A percentile compares a stretch with the other conserved stretches of the same genome.
These are phyloP conservation scores for Phytophthora colocasiae DNA, from an alignment of 352 stramenopile species.

Conservation along the genomic window DNA sequence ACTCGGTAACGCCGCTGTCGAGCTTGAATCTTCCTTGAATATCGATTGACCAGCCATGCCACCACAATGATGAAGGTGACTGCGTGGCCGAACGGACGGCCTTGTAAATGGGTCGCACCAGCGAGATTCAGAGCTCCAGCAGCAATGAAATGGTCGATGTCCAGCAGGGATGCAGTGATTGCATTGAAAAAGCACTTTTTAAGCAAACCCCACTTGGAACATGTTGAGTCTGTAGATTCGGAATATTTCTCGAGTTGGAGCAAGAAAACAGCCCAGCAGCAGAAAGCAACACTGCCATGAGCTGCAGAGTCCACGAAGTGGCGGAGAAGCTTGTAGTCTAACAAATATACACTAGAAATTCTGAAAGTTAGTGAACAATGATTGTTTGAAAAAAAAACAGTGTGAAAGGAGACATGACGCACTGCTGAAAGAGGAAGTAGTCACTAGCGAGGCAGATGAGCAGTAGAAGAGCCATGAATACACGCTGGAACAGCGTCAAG, in stretches of 20 bases:
- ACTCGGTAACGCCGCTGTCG: constrained; percentile 41
- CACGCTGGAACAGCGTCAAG: constrained; percentile 29
- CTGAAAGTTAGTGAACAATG: constrained; percentile 4
- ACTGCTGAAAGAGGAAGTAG: constrained; percentile 68
- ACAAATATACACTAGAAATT: constrained; percentile 31
- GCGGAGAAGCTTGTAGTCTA: constrained; percentile 50
- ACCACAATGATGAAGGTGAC: constrained; percentile 73
- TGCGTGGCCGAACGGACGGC: constrained; percentile 70
- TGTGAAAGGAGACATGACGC: constrained; percentile 17
- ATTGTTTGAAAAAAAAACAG: background rate
- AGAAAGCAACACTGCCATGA: constrained; percentile 64
- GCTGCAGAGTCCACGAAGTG: constrained; percentile 71
- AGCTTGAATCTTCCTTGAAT: constrained; percentile 27
- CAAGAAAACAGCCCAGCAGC: constrained; percentile 68
- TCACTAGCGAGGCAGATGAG: constrained; percentile 61
- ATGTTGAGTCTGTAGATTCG: constrained; percentile 8
- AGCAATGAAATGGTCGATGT: constrained; percentile 81
- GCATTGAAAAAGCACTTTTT: constrained; percentile 52
- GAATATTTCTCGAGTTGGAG: constrained; percentile 38
- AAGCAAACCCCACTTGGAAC: constrained; percentile 29
- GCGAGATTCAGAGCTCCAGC: constrained; percentile 59
- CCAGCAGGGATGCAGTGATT: constrained; percentile 54
- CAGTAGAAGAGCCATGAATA: constrained; percentile 56
- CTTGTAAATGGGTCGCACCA: constrained; percentile 63
- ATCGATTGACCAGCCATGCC: constrained; percentile 46